Base-by-base conservation (phyloP, 192 early-diverging fungal genomes). In the Piromyces finnis region DNA sequence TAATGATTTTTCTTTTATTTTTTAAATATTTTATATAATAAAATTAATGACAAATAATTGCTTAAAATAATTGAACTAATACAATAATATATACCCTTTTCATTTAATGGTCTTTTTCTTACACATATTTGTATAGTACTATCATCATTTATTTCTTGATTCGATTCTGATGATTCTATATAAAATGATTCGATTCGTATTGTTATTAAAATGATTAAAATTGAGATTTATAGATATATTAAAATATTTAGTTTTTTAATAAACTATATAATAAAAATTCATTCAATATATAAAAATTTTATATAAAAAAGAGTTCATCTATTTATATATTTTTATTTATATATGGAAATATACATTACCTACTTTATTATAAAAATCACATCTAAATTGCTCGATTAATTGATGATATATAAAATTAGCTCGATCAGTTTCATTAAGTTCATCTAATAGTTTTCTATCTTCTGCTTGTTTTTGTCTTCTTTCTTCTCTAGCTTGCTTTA, bases 1-100 rank as follows among this genome's bases (percentile, higher is more conserved):
- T n/a, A 81, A 78, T 3, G 78, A 79, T 36, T 81, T 29, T 51
- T 83, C 82, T 83, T 7, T 2, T 22, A n/a, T 9, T 68, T 22
- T 51, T 51, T 15, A n/a, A n/a, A n/a, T n/a, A n/a, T n/a, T n/a
- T n/a, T n/a, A n/a, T n/a, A n/a, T n/a, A n/a, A n/a, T n/a, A n/a
- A n/a, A n/a, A n/a, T n/a, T n/a, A n/a, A n/a, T n/a, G n/a, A n/a
- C n/a, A n/a, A n/a, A n/a, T n/a, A n/a, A n/a, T n/a, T n/a, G n/a
- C n/a, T n/a, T n/a, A n/a, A n/a, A n/a, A n/a, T n/a, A n/a, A n/a
- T n/a, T n/a, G n/a, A n/a, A n/a, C n/a, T n/a, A n/a, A n/a, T n/a
- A n/a, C n/a, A n/a, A n/a, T n/a, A n/a, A n/a, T n/a, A n/a, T 22
- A 51, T 51, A 51, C 41, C 41, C 22, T 51, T 51, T 22, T 51